These are phyloP conservation scores for Rhizopogon salebrosus DNA, from an alignment of 768 basidiomycete species.

Conservation along the genomic window DNA sequence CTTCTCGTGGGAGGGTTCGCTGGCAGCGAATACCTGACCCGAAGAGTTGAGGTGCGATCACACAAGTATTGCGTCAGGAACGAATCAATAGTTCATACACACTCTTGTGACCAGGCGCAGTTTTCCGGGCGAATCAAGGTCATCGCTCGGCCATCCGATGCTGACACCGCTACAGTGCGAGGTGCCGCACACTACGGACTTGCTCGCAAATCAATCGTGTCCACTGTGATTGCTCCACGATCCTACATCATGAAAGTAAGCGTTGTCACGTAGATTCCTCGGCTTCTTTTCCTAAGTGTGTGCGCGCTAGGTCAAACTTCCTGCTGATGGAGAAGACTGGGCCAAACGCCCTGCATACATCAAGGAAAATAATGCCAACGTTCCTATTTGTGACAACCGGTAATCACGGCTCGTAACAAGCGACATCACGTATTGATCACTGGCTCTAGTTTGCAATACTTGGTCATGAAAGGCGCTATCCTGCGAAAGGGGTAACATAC, in stretches of 20 bases:
- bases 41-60: slow-evolving; percentile 62
- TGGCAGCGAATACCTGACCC: slow-evolving; percentile 79
- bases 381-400: slow-evolving; percentile 83
- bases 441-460: slow-evolving; percentile 67
- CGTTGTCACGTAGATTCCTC: not conserved
- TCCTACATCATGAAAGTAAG: slow-evolving; percentile 84
- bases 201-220: slow-evolving; percentile 69
- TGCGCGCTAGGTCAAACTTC: slow-evolving; percentile 67
- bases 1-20: slow-evolving; percentile 90
- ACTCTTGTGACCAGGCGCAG: slow-evolving; percentile 43
- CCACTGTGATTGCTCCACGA: slow-evolving; percentile 75
- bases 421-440: slow-evolving; percentile 4
- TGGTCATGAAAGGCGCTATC: slow-evolving; percentile 84
- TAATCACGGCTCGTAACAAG: slow-evolving; percentile 18
- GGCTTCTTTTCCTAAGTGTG: not conserved
- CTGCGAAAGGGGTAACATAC: slow-evolving; percentile 73
- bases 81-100: slow-evolving; percentile 5
- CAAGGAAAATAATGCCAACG: slow-evolving; percentile 67
- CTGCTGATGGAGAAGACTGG: slow-evolving; percentile 82
- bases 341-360: slow-evolving; percentile 84
- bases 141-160: slow-evolving; percentile 80
- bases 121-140: slow-evolving; percentile 64
- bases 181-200: slow-evolving; percentile 88
- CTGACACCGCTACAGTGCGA: slow-evolving; percentile 83
- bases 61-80: slow-evolving; percentile 3